Percentiles rank a stretch among this genome's conserved stretches.
Evolutionary conservation across 805 yeast genomes (phyloP).

Genomic region (Priceomyces castillae): DNA sequence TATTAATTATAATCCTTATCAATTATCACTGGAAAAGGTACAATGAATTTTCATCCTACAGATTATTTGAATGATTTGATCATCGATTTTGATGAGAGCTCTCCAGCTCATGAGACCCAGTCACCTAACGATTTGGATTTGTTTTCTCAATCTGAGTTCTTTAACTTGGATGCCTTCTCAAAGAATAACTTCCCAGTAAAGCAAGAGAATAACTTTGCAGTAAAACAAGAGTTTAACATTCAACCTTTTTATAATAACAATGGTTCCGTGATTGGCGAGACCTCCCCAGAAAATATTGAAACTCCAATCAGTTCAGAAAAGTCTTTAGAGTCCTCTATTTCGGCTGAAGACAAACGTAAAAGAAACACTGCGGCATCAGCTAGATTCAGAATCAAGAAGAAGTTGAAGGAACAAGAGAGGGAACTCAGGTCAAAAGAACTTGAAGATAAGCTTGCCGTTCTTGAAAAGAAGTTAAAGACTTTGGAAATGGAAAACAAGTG

Average conservation of each 20-base stretch:
- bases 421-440: slow-evolving; percentile 73
- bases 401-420: slow-evolving; percentile 87
- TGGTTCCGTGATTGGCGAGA: no score
- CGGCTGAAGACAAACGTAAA: slow-evolving; percentile 69
- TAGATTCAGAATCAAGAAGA: slow-evolving; percentile 87
- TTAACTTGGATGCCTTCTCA: slow-evolving; percentile 36
- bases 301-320: not conserved
- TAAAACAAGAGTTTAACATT: not conserved
- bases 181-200: slow-evolving; percentile 7
- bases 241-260: no score
- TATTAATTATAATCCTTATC: no score
- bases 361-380: slow-evolving; percentile 95
- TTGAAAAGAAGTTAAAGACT: slow-evolving; percentile 76
- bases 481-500: slow-evolving; percentile 91
- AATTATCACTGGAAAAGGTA: no score
- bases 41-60: slow-evolving; percentile 41
- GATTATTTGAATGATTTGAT: slow-evolving; percentile 41
- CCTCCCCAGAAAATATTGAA: not conserved
- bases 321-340: not conserved
- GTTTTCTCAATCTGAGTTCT: slow-evolving; percentile 39
- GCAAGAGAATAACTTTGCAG: not conserved
- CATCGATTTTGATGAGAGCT: slow-evolving; percentile 32
- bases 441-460: slow-evolving; percentile 58
- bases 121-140: slow-evolving; percentile 35
- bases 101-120: slow-evolving; percentile 2